Conservation (phyloP, 2,329 filamentous ascomycete species). For the Penicillium sp. region DNA sequence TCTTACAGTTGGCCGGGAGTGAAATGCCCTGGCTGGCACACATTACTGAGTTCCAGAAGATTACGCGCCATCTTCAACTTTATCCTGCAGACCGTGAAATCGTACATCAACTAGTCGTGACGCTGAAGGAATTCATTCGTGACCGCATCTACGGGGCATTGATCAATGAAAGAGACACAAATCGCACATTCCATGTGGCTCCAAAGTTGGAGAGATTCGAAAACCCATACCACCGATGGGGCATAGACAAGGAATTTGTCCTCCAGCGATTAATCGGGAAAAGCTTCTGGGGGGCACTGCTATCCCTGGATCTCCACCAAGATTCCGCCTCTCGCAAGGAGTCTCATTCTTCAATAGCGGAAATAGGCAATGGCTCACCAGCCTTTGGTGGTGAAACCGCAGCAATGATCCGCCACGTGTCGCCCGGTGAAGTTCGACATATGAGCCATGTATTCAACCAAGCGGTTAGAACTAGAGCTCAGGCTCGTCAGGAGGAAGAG, state of each 20-base stretch:
- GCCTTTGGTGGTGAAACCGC: conserved; percentile 14
- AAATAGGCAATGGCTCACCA: conserved; percentile 11
- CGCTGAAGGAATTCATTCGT: conserved; percentile 34
- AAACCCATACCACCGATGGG: not conserved
- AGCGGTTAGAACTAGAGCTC: not conserved
- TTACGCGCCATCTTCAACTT: conserved; percentile 22
- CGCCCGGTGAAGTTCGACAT: not conserved
- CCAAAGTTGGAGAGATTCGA: not conserved
- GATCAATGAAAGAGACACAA: not conserved
- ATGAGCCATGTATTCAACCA: conserved; percentile 2
- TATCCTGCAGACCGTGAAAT: conserved; percentile 11
- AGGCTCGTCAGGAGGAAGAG: not conserved
- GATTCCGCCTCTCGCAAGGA: not conserved
- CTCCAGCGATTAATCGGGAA: conserved; percentile 15
- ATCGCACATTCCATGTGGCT: conserved; percentile 1
- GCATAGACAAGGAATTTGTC: not conserved
- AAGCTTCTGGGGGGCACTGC: conserved; percentile 11
- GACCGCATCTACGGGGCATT: conserved; percentile 26
- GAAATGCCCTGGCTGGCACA: conserved; percentile 41
- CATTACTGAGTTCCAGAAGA: conserved; percentile 28
- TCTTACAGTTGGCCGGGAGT: conserved; percentile 32
- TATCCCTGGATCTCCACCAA: not conserved
- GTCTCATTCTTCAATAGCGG: conserved; percentile 7
- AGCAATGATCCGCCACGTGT: not conserved
- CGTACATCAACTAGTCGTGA: conserved; percentile 19